phyloP scores from a whole-genome alignment of 2,329 filamentous ascomycete genomes.

The Ilyonectria sp. region DNA sequence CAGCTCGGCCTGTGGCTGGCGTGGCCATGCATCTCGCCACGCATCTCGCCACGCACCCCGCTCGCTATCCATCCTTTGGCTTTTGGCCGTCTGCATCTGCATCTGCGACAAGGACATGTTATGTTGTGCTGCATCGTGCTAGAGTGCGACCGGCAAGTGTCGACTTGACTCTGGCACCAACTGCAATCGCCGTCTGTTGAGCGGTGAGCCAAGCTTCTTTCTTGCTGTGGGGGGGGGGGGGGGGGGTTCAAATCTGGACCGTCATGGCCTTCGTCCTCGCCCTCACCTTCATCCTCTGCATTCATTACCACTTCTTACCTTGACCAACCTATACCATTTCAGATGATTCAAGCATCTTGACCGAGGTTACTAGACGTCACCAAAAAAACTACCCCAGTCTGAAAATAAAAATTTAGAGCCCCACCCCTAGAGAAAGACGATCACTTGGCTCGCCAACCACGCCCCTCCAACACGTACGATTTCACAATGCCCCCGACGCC shows the following conservation, averaged over 20 bases:
- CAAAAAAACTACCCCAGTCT: neutral
- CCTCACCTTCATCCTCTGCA: neutral
- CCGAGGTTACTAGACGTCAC: neutral
- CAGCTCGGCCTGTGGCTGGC: conserved; percentile 27
- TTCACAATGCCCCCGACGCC: conserved; percentile 34
- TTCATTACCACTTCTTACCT: conserved; percentile 2
- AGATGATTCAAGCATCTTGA: conserved; percentile 13
- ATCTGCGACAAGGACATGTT: conserved; percentile 27
- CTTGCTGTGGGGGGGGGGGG: neutral
- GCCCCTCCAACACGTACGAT: conserved; percentile 29
- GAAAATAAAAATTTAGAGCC: neutral
- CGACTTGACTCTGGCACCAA: conserved; percentile 12
- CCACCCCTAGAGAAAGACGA: conserved; percentile 4
- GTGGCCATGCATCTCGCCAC: conserved; percentile 24
- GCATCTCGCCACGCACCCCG: conserved; percentile 10
- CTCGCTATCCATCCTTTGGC: conserved; percentile 19
- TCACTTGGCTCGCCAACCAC: conserved; percentile 24
- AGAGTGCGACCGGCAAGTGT: conserved; percentile 15
- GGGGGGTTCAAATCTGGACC: neutral
- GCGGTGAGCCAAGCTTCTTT: conserved; percentile 24
- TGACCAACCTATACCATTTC: conserved; percentile 15
- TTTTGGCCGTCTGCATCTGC: conserved; percentile 13
- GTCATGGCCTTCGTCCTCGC: neutral
- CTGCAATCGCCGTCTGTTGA: conserved; percentile 18
- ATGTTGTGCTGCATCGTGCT: conserved; percentile 27